Conservation (phyloP, 805 yeast species). For the Myxozyma melibiosi region DNA sequence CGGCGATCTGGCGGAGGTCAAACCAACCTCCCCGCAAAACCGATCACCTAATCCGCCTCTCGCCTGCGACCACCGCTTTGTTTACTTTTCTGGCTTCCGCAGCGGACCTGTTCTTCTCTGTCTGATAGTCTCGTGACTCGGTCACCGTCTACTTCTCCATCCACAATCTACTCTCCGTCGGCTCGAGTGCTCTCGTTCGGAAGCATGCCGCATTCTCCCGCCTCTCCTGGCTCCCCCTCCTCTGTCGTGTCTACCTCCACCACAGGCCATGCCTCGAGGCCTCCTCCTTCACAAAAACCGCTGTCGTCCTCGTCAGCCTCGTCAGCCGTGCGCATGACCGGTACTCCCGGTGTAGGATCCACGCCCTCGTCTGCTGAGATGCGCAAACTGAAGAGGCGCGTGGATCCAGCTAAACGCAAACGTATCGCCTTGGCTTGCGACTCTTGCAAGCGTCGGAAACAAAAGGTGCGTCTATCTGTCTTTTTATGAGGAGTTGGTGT, state of each 20-base stretch:
- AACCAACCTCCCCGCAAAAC: no score
- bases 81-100: no score
- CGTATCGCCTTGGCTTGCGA: constrained; percentile 55
- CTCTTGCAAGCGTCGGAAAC: constrained; percentile 50
- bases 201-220: constrained; percentile 10
- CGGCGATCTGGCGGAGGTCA: no score
- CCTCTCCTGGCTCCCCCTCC: constrained; percentile 2
- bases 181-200: no score
- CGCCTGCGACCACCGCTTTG: no score
- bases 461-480: constrained; percentile 24
- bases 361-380: constrained; percentile 28
- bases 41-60: no score
- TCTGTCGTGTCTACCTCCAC: not conserved
- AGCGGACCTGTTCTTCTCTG: no score
- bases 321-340: not conserved
- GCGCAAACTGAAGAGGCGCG: constrained; percentile 32
- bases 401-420: constrained; percentile 41
- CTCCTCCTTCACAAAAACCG: not conserved
- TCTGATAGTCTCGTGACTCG: no score
- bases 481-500: not conserved
- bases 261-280: not conserved
- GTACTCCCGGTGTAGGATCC: constrained; percentile 6
- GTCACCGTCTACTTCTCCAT: no score
- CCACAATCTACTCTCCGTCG: no score
- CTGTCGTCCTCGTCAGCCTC: not conserved